Conservation (phyloP, 306 rosid genomes). For the Prinsepia uniflora region DNA sequence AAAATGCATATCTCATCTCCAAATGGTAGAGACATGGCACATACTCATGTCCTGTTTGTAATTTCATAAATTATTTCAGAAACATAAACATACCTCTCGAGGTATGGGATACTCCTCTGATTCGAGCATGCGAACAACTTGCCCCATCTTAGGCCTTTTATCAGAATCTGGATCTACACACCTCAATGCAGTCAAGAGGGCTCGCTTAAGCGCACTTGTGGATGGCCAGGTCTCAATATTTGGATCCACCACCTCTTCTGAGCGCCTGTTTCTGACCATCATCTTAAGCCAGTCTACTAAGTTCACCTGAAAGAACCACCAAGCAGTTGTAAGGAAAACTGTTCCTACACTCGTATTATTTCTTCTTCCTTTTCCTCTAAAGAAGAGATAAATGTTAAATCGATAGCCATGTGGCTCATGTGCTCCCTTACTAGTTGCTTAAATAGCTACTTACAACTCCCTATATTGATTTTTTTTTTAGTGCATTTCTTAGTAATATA, state of each 20-base stretch:
- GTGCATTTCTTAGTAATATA: no score
- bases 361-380: background rate
- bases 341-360: background rate
- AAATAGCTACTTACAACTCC: no score
- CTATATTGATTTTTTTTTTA: no score
- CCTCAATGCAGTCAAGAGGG: slow-evolving; percentile 84
- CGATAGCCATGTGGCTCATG: background rate
- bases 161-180: slow-evolving; percentile 88
- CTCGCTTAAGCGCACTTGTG: slow-evolving; percentile 80
- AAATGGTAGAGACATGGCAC: background rate
- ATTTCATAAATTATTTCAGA: slow-evolving; percentile 17
- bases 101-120: slow-evolving; percentile 87
- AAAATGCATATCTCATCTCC: background rate
- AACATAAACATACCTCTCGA: slow-evolving; percentile 66
- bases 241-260: slow-evolving; percentile 92
- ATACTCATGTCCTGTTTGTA: background rate
- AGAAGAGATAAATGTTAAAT: background rate
- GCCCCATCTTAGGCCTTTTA: slow-evolving; percentile 89
- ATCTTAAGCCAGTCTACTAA: slow-evolving; percentile 92
- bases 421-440: no score
- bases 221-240: slow-evolving; percentile 80
- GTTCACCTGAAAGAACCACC: slow-evolving; percentile 64
- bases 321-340: slow-evolving; percentile 3
- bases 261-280: slow-evolving; percentile 89
- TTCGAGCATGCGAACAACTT: slow-evolving; percentile 94